A percentile compares a stretch with the other conserved stretches of the same genome.
Evolutionary conservation across 441 rosid genomes (phyloP).

Genomic region (Hura crepitans): DNA sequence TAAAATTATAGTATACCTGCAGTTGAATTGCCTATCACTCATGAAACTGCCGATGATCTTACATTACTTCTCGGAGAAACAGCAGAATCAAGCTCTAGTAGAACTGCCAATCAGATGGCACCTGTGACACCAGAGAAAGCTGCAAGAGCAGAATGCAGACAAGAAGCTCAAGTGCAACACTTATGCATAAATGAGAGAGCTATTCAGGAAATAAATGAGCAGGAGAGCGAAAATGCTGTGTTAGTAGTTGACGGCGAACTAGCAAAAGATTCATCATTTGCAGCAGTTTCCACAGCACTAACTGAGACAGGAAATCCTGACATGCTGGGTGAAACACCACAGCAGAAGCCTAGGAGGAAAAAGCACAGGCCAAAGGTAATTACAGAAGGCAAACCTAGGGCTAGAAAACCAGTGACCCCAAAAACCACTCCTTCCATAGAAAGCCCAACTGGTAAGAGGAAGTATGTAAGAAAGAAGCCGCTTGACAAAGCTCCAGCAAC

Average conservation of each 20-base stretch:
- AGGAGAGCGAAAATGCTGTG: constrained; percentile 23
- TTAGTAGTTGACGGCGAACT: constrained; percentile 23
- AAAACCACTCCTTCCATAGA: constrained; percentile 17
- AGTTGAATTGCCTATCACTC: constrained; percentile 31
- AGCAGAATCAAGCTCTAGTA: constrained; percentile 28
- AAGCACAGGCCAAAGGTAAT: constrained; percentile 88
- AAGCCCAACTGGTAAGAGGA: constrained; percentile 51
- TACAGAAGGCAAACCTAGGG: constrained; percentile 51
- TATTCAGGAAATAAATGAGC: constrained; percentile 25
- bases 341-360: constrained; percentile 62
- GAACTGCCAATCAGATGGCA: constrained; percentile 30
- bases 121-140: constrained; percentile 57
- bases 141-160: constrained; percentile 21
- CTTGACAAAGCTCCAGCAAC: constrained; percentile 19
- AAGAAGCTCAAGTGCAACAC: constrained; percentile 24
- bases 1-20: constrained; percentile 19
- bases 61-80: constrained; percentile 27
- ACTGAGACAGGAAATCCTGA: constrained; percentile 38
- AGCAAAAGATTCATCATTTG: constrained; percentile 27
- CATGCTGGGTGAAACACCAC: constrained; percentile 62
- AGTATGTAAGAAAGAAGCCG: constrained; percentile 43
- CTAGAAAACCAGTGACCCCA: constrained; percentile 22
- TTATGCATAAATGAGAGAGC: constrained; percentile 20
- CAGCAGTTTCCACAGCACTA: constrained; percentile 20
- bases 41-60: constrained; percentile 30